Evolutionary conservation across 768 basidiomycete species (phyloP).

Genomic region (Rickenella mellea): DNA sequence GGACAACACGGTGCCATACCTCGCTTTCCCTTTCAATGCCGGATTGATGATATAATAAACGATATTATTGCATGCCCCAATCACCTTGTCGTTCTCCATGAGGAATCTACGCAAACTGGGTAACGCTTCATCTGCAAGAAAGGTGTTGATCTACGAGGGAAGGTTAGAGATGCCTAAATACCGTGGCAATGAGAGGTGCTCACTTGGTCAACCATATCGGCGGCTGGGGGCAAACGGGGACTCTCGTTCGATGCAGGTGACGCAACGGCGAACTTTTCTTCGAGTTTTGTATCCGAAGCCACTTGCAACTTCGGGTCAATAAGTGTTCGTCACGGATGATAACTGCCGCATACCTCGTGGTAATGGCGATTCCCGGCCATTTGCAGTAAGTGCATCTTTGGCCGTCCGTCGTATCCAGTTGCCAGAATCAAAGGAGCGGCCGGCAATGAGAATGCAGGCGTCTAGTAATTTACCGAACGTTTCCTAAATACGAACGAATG

Average conservation of each 20-base stretch:
- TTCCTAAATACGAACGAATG: constrained; percentile 37
- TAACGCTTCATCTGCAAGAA: constrained; percentile 57
- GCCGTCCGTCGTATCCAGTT: constrained; percentile 70
- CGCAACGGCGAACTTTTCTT: constrained; percentile 45
- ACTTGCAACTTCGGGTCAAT: constrained; percentile 5
- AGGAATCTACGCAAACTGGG: constrained; percentile 74
- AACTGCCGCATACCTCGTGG: constrained; percentile 36
- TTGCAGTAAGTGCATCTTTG: constrained; percentile 50
- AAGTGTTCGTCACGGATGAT: constrained; percentile 1
- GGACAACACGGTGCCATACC: constrained; percentile 29
- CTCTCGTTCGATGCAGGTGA: constrained; percentile 31
- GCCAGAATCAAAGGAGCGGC: constrained; percentile 62
- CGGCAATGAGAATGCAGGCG: constrained; percentile 61
- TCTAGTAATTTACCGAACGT: constrained; percentile 82
- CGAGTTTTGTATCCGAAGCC: constrained; percentile 31
- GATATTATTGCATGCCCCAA: constrained; percentile 72
- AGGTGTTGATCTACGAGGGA: constrained; percentile 50
- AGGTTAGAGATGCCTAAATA: neutral
- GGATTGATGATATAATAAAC: constrained; percentile 79
- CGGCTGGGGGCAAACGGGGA: constrained; percentile 18
- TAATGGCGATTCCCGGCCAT: constrained; percentile 65
- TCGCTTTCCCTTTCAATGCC: constrained; percentile 66
- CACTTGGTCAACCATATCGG: constrained; percentile 42
- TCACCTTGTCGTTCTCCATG: constrained; percentile 75
- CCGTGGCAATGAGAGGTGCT: constrained; percentile 9